Evolutionary conservation across 129 eudicot species (phyloP), one percentile per base, ranked within the genome.

Genomic region (Oenanthe sinensis): DNA sequence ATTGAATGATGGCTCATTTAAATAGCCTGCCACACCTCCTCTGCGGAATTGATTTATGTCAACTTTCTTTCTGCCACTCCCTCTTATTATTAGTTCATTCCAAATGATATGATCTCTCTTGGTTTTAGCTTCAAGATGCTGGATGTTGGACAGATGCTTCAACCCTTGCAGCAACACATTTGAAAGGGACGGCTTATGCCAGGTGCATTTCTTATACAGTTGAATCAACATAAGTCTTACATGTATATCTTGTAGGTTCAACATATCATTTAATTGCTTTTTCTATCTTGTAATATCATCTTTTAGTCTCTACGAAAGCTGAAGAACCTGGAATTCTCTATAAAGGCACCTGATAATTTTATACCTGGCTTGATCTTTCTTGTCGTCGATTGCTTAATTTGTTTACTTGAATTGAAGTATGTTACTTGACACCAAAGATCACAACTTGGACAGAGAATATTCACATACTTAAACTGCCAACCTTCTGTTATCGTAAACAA

Each of bases 71-170:
- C 52, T 26, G 78, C 33, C 46, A 16, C 55, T 33, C 9, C 75
- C 42, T 36, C 26, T 48, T 71, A 71, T 33, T 33, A 68, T 55
- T 49, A 80, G 19, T 65, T 77, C 30, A 44, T 70, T 79, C 77
- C 74, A 58, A 75, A 67, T 71, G 73, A 46, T 80, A 55, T 78
- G 60, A n/a, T 43, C 50, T 78, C 81, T 83, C 58, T 52, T 80
- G 75, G n/a, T 46, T 82, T 78, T 91, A 95, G 99, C 88, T 95
- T 71, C 99, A 95, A 84, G 99, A 95, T 85, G 99, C 99, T 79
- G 99, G 99, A 75, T 90, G 93, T 83, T 95, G 99, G 99, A 92
- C 97, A 28, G 97, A 95, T 86, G 99, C 99, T 88, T 96, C 99
- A 80, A 95, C 99, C 71, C 84, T 95, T 75, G 99, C 99, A 37